Base-by-base conservation (phyloP, 176 grass and related monocot genomes). In the Alopecurus myosuroides region DNA sequence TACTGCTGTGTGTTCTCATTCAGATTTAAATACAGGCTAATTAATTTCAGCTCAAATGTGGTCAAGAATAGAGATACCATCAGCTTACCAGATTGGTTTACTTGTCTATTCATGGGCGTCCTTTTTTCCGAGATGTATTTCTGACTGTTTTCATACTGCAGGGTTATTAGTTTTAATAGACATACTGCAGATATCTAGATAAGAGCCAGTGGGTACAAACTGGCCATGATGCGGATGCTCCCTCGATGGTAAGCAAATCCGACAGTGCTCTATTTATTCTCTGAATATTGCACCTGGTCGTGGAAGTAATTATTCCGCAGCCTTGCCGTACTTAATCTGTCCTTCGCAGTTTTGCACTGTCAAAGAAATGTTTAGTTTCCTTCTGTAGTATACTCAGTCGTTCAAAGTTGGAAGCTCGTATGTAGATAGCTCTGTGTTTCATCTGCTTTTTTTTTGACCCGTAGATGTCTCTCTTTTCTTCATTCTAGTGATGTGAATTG, bases 211-310 rank as follows among this genome's bases (percentile, higher is more conserved):
- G 52, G 87, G 89, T 70, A 85, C 87, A 90, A 82, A 25, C 92
- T 78, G 84, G 87, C 89, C 19, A 84, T 94, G 65, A 80, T 92
- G 56, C 34, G 74, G 67, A 82, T 88, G n/a, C 89, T 90, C 89
- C 84, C 13, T 70, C 67, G 11, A 70, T 41, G 36, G 67, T 25
- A 70, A 70, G 67, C 36, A 41, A 70, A 83, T 92, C 79, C 68
- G 64, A 35, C 78, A 88, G 6, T 23, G 33, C 0, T 23, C 20
- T 34, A 25, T 20, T 33, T 50, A 44, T 12, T 74, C 9, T 50
- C 49, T 77, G 11, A 77, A 77, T 77, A 77, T 2, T 14, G 13
- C 50, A 77, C n/a, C 50, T 39, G 33, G 4, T 77, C 55, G 20
- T 36, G 19, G 29, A 76, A 76, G 65, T 49, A 53, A 36, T 36